Conservation (phyloP, 2,329 filamentous ascomycete species). For the Graphilbum fragrans region DNA sequence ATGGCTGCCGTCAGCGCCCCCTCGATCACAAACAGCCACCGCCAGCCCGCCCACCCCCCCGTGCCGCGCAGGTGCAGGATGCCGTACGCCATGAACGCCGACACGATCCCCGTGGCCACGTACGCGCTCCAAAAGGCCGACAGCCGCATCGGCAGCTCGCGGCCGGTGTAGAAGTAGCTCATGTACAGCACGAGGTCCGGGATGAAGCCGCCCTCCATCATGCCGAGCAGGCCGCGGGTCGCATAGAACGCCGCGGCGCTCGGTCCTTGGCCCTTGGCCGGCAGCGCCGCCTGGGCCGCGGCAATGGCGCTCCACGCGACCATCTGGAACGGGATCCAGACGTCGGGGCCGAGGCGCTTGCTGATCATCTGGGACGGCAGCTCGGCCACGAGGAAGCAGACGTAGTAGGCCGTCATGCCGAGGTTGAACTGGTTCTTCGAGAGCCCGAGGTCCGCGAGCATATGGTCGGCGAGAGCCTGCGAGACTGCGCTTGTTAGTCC, state of each 20-base stretch:
- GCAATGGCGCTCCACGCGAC: conserved; percentile 19
- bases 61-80: conserved; percentile 20
- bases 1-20: conserved; percentile 27
- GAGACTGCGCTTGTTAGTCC: conserved; percentile 11
- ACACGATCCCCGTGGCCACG: conserved; percentile 20
- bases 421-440: conserved; percentile 34
- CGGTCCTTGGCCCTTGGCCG: conserved; percentile 12
- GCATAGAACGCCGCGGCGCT: conserved; percentile 16
- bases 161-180: conserved; percentile 20
- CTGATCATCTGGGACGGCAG: conserved; percentile 50
- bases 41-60: conserved; percentile 23
- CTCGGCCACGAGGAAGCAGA: conserved; percentile 42
- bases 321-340: conserved; percentile 23
- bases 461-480: conserved; percentile 22
- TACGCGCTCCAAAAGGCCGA: conserved; percentile 18
- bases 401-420: conserved; percentile 40
- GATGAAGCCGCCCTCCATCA: conserved; percentile 17
- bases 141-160: conserved; percentile 18
- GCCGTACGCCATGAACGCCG: conserved; percentile 21
- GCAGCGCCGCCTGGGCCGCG: conserved; percentile 17
- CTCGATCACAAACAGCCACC: conserved; percentile 42
- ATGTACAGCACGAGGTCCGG: conserved; percentile 16
- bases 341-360: conserved; percentile 30
- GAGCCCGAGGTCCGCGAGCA: conserved; percentile 17
- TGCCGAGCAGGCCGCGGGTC: conserved; percentile 13